Conservation (phyloP, 805 yeast genomes). For the Isabelozyma rhagii region DNA sequence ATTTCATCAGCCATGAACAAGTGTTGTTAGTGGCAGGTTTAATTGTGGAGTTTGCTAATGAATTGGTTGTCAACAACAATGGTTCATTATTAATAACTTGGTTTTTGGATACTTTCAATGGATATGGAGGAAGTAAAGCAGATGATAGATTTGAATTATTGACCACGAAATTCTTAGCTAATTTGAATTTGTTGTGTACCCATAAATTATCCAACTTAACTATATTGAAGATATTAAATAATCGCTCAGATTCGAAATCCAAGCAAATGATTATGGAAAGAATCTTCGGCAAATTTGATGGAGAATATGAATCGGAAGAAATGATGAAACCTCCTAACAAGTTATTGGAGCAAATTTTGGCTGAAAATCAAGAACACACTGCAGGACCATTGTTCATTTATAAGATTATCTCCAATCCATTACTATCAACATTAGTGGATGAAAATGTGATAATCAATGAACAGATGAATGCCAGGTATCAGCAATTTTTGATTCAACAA, state of each 20-base stretch:
- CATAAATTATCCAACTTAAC: conserved; percentile 86
- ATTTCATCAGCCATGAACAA: conserved; percentile 52
- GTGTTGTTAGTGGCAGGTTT: conserved; percentile 70
- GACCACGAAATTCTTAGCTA: conserved; percentile 58
- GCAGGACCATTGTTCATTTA: conserved; percentile 60
- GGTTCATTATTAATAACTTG: conserved; percentile 90
- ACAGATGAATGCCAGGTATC: conserved; percentile 27
- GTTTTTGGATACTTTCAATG: conserved; percentile 76
- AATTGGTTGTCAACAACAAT: conserved; percentile 76
- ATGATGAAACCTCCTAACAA: conserved; percentile 36
- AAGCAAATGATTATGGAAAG: conserved; percentile 59
- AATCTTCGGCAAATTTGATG: conserved; percentile 55
- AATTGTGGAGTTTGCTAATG: conserved; percentile 74
- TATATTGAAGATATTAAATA: conserved; percentile 71
- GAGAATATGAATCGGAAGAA: conserved; percentile 15
- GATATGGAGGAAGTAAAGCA: conserved; percentile 21
- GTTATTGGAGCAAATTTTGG: conserved; percentile 55
- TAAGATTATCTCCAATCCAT: conserved; percentile 74
- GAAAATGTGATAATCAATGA: conserved; percentile 36
- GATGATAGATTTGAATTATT: conserved; percentile 65
- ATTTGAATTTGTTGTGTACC: conserved; percentile 61
- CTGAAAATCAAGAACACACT: conserved; percentile 59
- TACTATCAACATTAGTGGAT: conserved; percentile 35
- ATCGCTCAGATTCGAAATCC: conserved; percentile 61
- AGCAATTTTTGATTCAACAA: conserved; percentile 56